Percentiles rank a stretch among this genome's conserved stretches.
Evolutionary conservation across 306 rosid species (phyloP).

Genomic region (Pueraria montana): DNA sequence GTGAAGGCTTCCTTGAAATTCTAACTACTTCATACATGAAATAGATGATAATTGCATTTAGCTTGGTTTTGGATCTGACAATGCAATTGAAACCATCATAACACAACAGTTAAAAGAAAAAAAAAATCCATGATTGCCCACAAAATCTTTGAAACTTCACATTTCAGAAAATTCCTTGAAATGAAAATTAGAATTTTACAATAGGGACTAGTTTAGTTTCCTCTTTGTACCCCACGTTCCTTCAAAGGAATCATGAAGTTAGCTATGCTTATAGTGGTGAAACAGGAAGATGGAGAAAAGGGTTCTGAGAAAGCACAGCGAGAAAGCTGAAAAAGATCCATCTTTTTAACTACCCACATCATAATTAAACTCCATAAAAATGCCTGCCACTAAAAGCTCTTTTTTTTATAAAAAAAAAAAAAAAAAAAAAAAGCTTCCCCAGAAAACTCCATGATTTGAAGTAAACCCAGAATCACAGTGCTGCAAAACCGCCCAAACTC

Average conservation of each 20-base stretch:
- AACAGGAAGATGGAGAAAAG: conserved; percentile 35
- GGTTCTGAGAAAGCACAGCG: conserved; percentile 41
- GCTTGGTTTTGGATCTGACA: conserved; percentile 46
- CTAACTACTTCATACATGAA: conserved; percentile 34
- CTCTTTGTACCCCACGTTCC: conserved; percentile 25
- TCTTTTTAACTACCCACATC: conserved; percentile 45
- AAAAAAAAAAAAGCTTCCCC: not conserved
- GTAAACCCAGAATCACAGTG: conserved; percentile 43
- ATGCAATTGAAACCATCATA: conserved; percentile 15
- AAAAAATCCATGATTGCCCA: conserved; percentile 5
- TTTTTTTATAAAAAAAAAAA: not conserved
- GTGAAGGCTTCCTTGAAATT: conserved; percentile 43
- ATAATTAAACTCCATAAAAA: conserved; percentile 50
- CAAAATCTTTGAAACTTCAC: not conserved
- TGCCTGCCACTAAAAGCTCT: conserved; percentile 22
- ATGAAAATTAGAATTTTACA: conserved; percentile 43
- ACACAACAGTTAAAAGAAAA: too few relatives aligned
- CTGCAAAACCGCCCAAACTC: not conserved
- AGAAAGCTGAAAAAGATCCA: conserved; percentile 46
- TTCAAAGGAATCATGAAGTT: conserved; percentile 41
- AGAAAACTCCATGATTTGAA: conserved; percentile 32
- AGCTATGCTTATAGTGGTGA: conserved; percentile 9
- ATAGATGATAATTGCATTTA: conserved; percentile 23
- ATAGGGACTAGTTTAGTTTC: conserved; percentile 28
- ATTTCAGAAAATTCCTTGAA: not conserved